Evolutionary conservation across 2,329 filamentous ascomycete genomes (phyloP), one percentile per base, ranked within the genome.

Genomic region (Fusarium concolor): DNA sequence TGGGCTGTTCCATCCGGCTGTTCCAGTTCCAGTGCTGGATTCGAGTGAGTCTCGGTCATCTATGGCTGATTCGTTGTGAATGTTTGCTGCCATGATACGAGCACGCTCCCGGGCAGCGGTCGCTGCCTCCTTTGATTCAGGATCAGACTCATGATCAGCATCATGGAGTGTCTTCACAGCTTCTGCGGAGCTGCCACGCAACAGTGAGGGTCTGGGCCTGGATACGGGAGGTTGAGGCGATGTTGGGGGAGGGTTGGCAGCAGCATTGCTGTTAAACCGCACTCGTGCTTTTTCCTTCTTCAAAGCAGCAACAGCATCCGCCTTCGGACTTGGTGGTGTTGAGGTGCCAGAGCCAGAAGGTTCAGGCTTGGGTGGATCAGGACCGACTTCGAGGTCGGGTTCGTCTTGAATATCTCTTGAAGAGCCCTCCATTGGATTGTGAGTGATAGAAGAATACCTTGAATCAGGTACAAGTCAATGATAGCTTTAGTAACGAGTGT

Each of bases 211-310:
- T 29, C 79, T 74, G 0, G 79, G 78, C 47, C 73, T 78, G 2
- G 76, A 52, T 29, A 74, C 42, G 12, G 55, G 46, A 22, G 49
- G 45, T 37, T 20, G 65, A 15, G 56, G 54, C 53, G 62, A 57
- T 7, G 57, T 53, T 38, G 66, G 74, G 46, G 70, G 77, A 46
- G 70, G 77, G 60, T 63, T 76, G 39, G 69, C 74, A 18, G 71
- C 80, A 28, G 81, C 80, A 57, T 77, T 80, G 74, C 82, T 84
- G 70, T 84, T 84, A 67, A 84, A 84, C 9, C 82, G 79, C 28
- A 84, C 83, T 28, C 83, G 79, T 4, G 80, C 81, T 65, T 83
- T 84, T 62, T 84, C 82, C 68, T 77, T 82, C 60, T 54, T 74
- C n/a, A 65, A 33, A 28, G 64, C 71, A 17, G 71, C 70, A 33